Conservation (phyloP, 73 alveolate genomes). For the Halteria grandinella region DNA sequence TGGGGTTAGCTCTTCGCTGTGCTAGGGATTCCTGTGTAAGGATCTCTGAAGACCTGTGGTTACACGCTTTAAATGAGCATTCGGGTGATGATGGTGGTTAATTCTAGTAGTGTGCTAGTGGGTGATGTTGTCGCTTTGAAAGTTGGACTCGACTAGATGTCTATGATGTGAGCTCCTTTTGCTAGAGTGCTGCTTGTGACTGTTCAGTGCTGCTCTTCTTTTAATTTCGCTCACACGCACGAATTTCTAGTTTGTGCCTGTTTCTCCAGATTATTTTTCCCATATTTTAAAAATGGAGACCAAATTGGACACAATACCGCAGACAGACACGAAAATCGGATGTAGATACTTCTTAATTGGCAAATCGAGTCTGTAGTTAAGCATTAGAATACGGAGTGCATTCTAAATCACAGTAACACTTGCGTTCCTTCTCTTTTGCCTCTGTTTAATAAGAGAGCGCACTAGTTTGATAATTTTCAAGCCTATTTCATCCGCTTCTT, state of each 20-base stretch:
- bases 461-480: conserved; percentile 13
- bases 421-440: conserved; percentile 22
- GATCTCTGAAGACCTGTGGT: no score
- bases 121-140: no score
- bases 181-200: no score
- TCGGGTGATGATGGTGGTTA: no score
- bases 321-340: conserved; percentile 49
- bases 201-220: conserved; percentile 23
- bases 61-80: no score
- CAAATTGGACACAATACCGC: conserved; percentile 46
- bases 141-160: no score
- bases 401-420: conserved; percentile 12
- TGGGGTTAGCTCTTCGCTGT: no score
- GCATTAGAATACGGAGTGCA: conserved; percentile 42
- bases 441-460: conserved; percentile 13
- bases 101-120: no score
- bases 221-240: conserved; percentile 22
- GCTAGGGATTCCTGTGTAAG: no score
- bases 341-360: conserved; percentile 29
- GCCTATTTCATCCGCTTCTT: no score
- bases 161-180: no score
- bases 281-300: conserved; percentile 47
- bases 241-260: conserved; percentile 7
- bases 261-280: conserved; percentile 3
- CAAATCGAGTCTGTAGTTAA: conserved; percentile 41